Percentiles rank a stretch among this genome's conserved stretches.
Conservation (phyloP, 1,284 basidiomycete species). For the Boletus smithii region DNA sequence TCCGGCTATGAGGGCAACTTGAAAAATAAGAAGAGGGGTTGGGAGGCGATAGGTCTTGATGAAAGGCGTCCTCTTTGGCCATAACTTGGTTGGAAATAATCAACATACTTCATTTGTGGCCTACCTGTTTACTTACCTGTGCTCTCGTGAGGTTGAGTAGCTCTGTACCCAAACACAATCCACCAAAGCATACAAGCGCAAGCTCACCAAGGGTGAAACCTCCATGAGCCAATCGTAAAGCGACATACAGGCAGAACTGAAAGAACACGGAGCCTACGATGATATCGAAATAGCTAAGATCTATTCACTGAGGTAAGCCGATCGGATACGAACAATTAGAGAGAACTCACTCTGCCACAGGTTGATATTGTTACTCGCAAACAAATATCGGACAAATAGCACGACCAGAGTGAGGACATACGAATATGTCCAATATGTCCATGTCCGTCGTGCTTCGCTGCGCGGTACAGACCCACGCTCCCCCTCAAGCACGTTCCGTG, state of each 20-base stretch:
- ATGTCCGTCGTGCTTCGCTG: conserved; percentile 58
- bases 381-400: conserved; percentile 46
- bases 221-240: conserved; percentile 84
- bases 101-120: conserved; percentile 2
- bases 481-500: conserved; percentile 49
- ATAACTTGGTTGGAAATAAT: conserved; percentile 51
- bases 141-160: conserved; percentile 78
- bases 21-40: conserved; percentile 89
- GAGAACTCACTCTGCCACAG: conserved; percentile 65
- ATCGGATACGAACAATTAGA: conserved; percentile 8
- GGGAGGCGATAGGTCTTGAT: conserved; percentile 93
- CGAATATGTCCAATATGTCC: conserved; percentile 63
- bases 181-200: conserved; percentile 83
- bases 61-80: conserved; percentile 77
- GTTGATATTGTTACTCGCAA: conserved; percentile 42
- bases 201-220: conserved; percentile 96
- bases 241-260: conserved; percentile 88
- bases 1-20: conserved; percentile 91
- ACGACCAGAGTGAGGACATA: conserved; percentile 48
- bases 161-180: conserved; percentile 86
- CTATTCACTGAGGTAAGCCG: conserved; percentile 38
- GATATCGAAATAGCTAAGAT: conserved; percentile 79
- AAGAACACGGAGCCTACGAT: conserved; percentile 77
- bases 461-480: conserved; percentile 75
- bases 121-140: conserved; percentile 49